Conservation (phyloP, 176 grass and related monocot species). For the Triticum urartu region DNA sequence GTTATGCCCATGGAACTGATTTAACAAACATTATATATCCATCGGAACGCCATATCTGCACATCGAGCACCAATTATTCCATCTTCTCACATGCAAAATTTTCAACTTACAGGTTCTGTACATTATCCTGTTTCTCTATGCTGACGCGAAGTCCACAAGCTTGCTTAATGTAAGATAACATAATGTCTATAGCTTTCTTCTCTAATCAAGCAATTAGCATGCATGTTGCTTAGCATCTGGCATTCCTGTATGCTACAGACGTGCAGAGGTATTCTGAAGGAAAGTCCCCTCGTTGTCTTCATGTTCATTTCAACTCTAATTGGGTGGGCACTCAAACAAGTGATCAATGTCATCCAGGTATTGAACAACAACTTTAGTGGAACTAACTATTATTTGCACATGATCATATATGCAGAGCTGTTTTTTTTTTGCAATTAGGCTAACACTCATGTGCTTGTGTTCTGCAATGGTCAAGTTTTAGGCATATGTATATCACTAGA, state of each 20-base stretch:
- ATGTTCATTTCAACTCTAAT: constrained; percentile 63
- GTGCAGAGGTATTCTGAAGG: constrained; percentile 45
- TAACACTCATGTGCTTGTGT: not conserved
- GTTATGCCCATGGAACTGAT: not conserved
- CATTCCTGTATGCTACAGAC: constrained; percentile 36
- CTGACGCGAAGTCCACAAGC: constrained; percentile 56
- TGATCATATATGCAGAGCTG: not conserved
- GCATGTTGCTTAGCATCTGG: not conserved
- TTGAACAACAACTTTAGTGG: not conserved
- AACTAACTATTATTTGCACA: not conserved
- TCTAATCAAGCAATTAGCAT: not conserved
- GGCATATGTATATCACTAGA: not conserved
- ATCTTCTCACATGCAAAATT: not conserved
- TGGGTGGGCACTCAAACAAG: constrained; percentile 80
- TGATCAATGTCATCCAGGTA: constrained; percentile 86
- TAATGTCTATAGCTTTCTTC: constrained; percentile 3
- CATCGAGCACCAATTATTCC: not conserved
- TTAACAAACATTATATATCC: not conserved
- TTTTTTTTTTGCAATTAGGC: not conserved
- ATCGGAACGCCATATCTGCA: not conserved
- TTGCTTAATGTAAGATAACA: constrained; percentile 61
- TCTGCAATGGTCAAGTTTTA: not conserved
- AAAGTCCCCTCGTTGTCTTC: constrained; percentile 44
- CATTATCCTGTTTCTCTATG: constrained; percentile 78
- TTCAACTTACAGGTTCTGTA: constrained; percentile 74